Percentiles rank a stretch among this genome's conserved stretches.
These are phyloP conservation scores for Hsuehochloa calcarea DNA, from an alignment of 176 grass and related monocot genomes.

Conservation along the genomic window DNA sequence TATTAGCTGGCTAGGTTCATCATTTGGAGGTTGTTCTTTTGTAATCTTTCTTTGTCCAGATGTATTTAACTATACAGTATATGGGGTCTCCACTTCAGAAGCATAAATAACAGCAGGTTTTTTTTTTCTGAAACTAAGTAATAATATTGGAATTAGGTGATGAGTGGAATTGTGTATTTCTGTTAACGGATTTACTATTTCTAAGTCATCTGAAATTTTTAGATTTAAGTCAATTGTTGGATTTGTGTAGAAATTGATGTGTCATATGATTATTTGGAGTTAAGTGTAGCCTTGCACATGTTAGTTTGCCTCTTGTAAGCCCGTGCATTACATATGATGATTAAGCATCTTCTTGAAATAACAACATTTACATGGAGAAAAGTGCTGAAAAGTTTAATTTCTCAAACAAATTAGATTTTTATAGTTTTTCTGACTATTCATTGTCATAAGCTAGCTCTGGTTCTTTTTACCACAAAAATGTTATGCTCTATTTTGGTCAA, in stretches of 20 bases:
- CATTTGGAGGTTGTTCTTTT: neutral
- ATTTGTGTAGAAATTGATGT: no score
- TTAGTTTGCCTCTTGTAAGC: neutral
- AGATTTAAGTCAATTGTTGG: no score
- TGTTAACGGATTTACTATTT: neutral
- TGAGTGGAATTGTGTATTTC: neutral
- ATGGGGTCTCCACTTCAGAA: neutral
- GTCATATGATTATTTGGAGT: no score
- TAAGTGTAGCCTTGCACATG: neutral
- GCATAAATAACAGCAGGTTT: neutral
- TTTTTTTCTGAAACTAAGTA: neutral
- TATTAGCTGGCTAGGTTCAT: neutral
- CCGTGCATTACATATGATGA: neutral
- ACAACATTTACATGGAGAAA: neutral
- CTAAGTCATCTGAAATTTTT: no score
- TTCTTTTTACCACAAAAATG: neutral
- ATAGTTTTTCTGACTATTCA: neutral
- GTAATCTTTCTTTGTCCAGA: neutral
- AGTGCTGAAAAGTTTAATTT: neutral
- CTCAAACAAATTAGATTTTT: neutral
- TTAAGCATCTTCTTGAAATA: neutral
- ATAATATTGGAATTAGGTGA: neutral
- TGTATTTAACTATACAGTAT: neutral
- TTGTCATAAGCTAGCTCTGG: neutral
- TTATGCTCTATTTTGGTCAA: neutral